Base-by-base conservation (phyloP, 805 yeast genomes). In the Nakazawaea ishiwadae region DNA sequence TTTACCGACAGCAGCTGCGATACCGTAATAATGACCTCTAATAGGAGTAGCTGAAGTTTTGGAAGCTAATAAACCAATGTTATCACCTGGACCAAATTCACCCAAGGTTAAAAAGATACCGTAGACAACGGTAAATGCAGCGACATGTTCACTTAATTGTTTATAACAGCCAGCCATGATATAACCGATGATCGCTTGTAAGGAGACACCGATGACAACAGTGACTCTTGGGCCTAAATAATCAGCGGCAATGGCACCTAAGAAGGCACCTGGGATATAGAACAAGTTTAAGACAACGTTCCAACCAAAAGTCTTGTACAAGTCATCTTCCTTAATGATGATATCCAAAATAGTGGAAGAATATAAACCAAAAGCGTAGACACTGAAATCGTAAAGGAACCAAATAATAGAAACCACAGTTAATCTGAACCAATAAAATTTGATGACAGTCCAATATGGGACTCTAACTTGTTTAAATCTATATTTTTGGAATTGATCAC, bases 1-100 rank as follows among this genome's bases (percentile, higher is more conserved):
- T 62, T 90, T 90, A 55, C 96, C 97, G 40, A 81, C 52, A 19
- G 96, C 96, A 43, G 97, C 96, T 33, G 95, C 91, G 51, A 88
- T 71, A 53, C 93, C 93, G 58, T 90, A 90, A 64, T 84, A 86
- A 53, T 84, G 84, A 44, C 96, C 97, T 67, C 97, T 81, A 43
- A 89, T 75, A 17, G 96, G 81, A 8, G 96, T 81, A 34, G 96
- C 84, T 35, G 81, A 74, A 5, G 96, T 83, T 64, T 89, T 89
- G 31, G 96, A 75, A 16, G 96, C 95, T 48, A 90, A 69, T 42
- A 85, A 65, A 51, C 97, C 97, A 60, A 85, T 83, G 63, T 85
- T 87, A 63, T 89, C 87, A 66, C 97, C 98, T 11, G 95, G 90
- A 23, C 96, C 95, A 62, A 90, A 84, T 63, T 91, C 97, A 54